A percentile compares a stretch with the other conserved stretches of the same genome.
phyloP scores from a whole-genome alignment of 2,329 filamentous ascomycete genomes.

The Fusarium palustre region DNA sequence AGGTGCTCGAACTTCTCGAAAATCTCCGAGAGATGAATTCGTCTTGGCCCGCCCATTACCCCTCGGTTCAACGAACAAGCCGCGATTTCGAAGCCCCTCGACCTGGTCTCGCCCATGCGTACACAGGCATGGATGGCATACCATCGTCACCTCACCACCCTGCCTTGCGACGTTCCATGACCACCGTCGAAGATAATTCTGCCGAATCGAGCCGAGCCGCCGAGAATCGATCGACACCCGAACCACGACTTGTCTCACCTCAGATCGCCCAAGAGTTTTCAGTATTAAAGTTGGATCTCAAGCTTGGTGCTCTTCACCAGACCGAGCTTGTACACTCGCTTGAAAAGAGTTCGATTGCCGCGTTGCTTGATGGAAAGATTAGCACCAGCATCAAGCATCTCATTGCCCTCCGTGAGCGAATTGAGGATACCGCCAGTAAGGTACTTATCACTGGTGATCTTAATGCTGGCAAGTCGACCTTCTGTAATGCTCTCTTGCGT shows the following conservation, averaged over 20 bases:
- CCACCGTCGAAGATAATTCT: constrained; percentile 67
- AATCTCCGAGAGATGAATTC: constrained; percentile 89
- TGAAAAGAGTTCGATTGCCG: constrained; percentile 90
- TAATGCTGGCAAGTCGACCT: constrained; percentile 98
- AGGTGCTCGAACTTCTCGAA: constrained; percentile 85
- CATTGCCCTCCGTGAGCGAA: constrained; percentile 85
- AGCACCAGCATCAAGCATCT: constrained; percentile 93
- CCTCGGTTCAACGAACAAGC: constrained; percentile 77
- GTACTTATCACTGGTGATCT: constrained; percentile 95
- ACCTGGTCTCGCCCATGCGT: constrained; percentile 72
- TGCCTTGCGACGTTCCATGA: constrained; percentile 75
- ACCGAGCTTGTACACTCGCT: constrained; percentile 93
- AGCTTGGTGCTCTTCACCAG: constrained; percentile 87
- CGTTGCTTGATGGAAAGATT: constrained; percentile 92
- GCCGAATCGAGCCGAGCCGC: constrained; percentile 80
- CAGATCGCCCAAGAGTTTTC: constrained; percentile 97
- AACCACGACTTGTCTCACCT: constrained; percentile 87
- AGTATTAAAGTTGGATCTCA: constrained; percentile 92
- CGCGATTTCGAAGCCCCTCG: constrained; percentile 61
- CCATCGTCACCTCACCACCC: constrained; percentile 59
- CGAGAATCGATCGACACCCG: constrained; percentile 69
- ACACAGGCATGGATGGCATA: constrained; percentile 67
- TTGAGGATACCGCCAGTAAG: constrained; percentile 97
- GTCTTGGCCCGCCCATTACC: constrained; percentile 95
- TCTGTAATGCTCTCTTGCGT: constrained; percentile 95